Percentiles rank a stretch among this genome's conserved stretches.
These are phyloP conservation scores for Incumbomyces delicatus DNA, from an alignment of 2,329 filamentous ascomycete genomes.

Conservation along the genomic window DNA sequence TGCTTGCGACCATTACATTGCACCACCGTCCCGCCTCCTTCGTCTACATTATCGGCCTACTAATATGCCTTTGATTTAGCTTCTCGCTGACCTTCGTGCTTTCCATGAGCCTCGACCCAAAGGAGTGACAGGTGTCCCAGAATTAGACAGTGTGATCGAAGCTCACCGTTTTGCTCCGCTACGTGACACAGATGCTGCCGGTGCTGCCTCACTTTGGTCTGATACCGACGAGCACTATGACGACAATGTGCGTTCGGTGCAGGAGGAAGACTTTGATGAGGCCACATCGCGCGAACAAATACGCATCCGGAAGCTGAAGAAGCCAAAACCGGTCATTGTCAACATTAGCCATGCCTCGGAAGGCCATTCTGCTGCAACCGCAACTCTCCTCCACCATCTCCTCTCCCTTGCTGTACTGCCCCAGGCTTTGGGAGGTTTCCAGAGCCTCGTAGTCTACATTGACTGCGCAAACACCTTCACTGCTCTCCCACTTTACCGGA, in stretches of 20 bases:
- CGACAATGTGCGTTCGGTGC: not conserved
- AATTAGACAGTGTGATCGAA: constrained; percentile 37
- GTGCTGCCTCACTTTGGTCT: constrained; percentile 3
- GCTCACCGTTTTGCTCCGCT: constrained; percentile 25
- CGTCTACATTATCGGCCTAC: not conserved
- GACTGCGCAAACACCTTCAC: constrained; percentile 49
- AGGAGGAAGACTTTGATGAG: constrained; percentile 1
- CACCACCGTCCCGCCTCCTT: too few species aligned
- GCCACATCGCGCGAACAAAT: not conserved
- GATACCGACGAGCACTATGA: constrained; percentile 3
- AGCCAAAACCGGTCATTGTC: constrained; percentile 31
- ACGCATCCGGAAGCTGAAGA: constrained; percentile 1
- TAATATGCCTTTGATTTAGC: constrained; percentile 22
- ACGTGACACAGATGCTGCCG: not conserved
- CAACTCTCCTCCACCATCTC: constrained; percentile 49
- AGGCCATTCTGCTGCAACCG: constrained; percentile 45
- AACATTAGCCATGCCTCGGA: constrained; percentile 42
- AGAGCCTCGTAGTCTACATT: constrained; percentile 44
- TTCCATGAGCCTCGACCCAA: constrained; percentile 14
- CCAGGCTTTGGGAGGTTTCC: constrained; percentile 31
- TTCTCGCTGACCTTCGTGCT: constrained; percentile 30
- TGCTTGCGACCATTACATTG: too few species aligned
- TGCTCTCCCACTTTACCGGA: constrained; percentile 34
- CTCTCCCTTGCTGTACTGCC: constrained; percentile 44
- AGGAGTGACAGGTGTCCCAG: constrained; percentile 33